Evolutionary conservation across 495 filamentous ascomycete genomes (phyloP).

Genomic region (Penicillium antarcticum): DNA sequence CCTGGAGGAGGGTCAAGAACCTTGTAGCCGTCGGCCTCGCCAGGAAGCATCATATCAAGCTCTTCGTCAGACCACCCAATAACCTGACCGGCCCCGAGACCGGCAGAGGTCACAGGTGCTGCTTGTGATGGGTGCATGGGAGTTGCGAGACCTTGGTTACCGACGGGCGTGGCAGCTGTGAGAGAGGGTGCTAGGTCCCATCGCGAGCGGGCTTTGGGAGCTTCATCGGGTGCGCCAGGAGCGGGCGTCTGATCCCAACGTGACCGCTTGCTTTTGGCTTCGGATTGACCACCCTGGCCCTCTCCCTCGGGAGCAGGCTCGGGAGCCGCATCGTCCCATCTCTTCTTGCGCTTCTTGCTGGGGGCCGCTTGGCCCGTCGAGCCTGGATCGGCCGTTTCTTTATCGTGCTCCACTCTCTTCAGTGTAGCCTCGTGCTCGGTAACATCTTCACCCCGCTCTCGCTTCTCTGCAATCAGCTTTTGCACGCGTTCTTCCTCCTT

Average conservation of each 20-base stretch:
- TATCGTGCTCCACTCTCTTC: constrained; percentile 57
- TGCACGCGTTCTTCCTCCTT: constrained; percentile 89
- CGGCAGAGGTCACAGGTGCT: constrained; percentile 50
- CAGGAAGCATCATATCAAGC: constrained; percentile 85
- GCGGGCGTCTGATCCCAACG: constrained; percentile 88
- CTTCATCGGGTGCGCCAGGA: constrained; percentile 51
- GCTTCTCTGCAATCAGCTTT: constrained; percentile 74
- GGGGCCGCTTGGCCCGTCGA: constrained; percentile 60
- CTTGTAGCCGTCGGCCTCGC: constrained; percentile 74
- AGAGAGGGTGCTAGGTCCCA: constrained; percentile 83
- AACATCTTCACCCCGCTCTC: constrained; percentile 58
- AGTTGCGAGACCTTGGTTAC: constrained; percentile 76
- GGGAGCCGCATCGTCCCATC: constrained; percentile 82
- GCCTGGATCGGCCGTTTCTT: constrained; percentile 70
- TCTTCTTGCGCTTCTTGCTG: constrained; percentile 82
- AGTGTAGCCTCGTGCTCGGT: constrained; percentile 69
- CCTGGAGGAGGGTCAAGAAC: constrained; percentile 90
- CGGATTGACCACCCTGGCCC: constrained; percentile 39
- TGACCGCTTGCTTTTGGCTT: constrained; percentile 69
- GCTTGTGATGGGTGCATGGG: constrained; percentile 79
- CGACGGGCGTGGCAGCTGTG: constrained; percentile 69
- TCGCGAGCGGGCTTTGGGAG: constrained; percentile 67
- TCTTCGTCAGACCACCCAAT: constrained; percentile 87
- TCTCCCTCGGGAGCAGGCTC: constrained; percentile 40
- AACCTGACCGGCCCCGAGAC: constrained; percentile 78